Evolutionary conservation across 306 rosid genomes (phyloP), one percentile per base, ranked within the genome.

Genomic region (Begonia masoniana): DNA sequence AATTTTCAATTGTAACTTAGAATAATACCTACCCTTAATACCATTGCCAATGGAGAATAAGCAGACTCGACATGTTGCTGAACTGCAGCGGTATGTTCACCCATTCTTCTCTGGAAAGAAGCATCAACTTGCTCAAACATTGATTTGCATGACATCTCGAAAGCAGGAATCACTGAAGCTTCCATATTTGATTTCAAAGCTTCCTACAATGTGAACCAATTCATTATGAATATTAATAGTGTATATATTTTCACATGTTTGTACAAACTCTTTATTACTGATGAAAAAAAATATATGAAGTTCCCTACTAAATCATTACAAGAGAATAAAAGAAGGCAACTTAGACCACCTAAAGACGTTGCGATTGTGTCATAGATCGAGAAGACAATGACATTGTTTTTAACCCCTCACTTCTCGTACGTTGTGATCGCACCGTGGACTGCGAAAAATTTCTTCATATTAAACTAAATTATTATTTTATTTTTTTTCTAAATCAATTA

Each of bases 51-150:
- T 5, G 93, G 81, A 23, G 93, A 79, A 51, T 89, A 87, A 13
- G 80, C 65, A 43, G 93, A 74, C 55, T 92, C 99, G 47, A 83
- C 74, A 47, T 82, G 93, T 69, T 92, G 99, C 74, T 79, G 87
- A 51, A 81, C 76, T 11, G 75, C 84, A 62, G 71, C 55, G 13
- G 96, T 57, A 67, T 92, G 96, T 69, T 92, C 99, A 58, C 63
- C 66, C 85, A 87, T 76, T 80, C 99, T 96, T 68, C 84, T 87
- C 67, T 92, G 99, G 59, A 92, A 92, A 14, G 99, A 82, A 46
- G 79, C 58, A 74, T 92, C 96, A 35, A 92, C 78, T 84, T 87
- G 99, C 68, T 92, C 96, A 76, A 92, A 92, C 99, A 92, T 79
- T 52, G 85, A 73, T 78, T 76, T 92, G 78, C 96, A 92, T 48